Conservation (phyloP, 352 stramenopile genomes). For the Phytophthora capsici region DNA sequence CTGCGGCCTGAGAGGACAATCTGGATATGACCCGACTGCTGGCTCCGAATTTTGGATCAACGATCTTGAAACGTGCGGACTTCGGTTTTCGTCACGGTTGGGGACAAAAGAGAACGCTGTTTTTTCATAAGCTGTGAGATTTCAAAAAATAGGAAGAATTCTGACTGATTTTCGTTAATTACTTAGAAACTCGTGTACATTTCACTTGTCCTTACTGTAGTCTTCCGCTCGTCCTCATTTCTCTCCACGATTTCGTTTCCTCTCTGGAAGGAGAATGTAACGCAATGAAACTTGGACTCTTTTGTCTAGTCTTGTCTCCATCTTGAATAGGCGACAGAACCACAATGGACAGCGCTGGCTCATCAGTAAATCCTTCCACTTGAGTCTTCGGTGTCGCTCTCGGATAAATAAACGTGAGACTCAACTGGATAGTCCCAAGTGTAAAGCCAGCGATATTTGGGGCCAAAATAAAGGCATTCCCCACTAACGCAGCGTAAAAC, state of each 20-base stretch:
- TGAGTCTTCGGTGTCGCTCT: conserved; percentile 33
- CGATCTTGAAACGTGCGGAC: conserved; percentile 20
- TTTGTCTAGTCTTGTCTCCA: conserved; percentile 7
- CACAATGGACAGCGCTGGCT: conserved; percentile 16
- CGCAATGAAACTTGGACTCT: conserved; percentile 22
- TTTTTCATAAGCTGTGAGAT: too few relatives aligned
- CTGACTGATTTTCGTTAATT: conserved; percentile 1
- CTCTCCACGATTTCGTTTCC: conserved; percentile 13
- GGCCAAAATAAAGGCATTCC: conserved; percentile 43
- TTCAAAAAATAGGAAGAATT: too few relatives aligned
- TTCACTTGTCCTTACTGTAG: conserved; percentile 5
- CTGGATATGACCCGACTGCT: conserved; percentile 16
- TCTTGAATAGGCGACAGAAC: conserved; percentile 29
- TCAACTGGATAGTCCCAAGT: conserved; percentile 40
- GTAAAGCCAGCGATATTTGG: conserved; percentile 39
- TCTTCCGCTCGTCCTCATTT: conserved; percentile 9
- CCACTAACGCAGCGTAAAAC: conserved; percentile 42
- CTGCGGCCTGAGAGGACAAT: conserved; percentile 8
- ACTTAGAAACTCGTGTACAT: conserved; percentile 4
- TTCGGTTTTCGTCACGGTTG: conserved; percentile 2
- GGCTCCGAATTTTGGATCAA: conserved; percentile 1
- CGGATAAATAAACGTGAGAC: conserved; percentile 52
- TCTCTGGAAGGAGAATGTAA: conserved; percentile 22
- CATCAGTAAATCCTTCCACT: conserved; percentile 4
- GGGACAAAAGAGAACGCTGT: conserved; percentile 8